A percentile compares a stretch with the other conserved stretches of the same genome.
Evolutionary conservation across 441 rosid genomes (phyloP).

Genomic region (Gossypium lobatum): DNA sequence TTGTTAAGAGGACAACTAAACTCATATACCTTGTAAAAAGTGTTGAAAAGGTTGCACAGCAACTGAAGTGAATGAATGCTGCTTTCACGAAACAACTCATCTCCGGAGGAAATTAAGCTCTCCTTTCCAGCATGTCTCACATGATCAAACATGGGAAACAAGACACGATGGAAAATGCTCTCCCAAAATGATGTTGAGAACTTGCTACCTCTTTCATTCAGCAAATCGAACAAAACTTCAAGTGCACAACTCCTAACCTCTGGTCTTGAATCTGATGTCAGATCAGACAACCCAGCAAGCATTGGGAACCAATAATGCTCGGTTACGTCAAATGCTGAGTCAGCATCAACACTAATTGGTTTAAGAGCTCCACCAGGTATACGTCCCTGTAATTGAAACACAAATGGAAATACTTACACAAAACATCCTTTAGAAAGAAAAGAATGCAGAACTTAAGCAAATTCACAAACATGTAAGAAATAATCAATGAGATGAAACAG

Average conservation of each 20-base stretch:
- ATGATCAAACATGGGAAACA: conserved; percentile 98
- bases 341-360: conserved; percentile 55
- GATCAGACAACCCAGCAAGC: conserved; percentile 99
- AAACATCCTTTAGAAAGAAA: conserved; percentile 6
- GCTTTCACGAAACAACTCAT: conserved; percentile 91
- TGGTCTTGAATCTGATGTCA: conserved; percentile 87
- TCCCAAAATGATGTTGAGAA: conserved; percentile 97
- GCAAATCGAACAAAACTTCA: conserved; percentile 96
- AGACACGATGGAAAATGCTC: conserved; percentile 92
- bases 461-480: conserved; percentile 4
- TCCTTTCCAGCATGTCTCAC: conserved; percentile 95
- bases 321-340: conserved; percentile 72
- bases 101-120: conserved; percentile 63
- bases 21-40: conserved; percentile 88
- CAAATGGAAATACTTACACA: conserved; percentile 14
- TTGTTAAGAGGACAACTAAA: conserved; percentile 1
- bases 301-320: conserved; percentile 99
- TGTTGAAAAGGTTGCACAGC: conserved; percentile 97
- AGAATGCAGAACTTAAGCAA: conserved; percentile 17
- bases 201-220: conserved; percentile 96
- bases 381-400: conserved; percentile 59
- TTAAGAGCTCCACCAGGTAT: conserved; percentile 93
- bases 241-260: conserved; percentile 98
- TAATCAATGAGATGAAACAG: conserved; percentile 7
- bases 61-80: conserved; percentile 98